Conservation (phyloP, 305 asterid species). For the Withania somnifera region DNA sequence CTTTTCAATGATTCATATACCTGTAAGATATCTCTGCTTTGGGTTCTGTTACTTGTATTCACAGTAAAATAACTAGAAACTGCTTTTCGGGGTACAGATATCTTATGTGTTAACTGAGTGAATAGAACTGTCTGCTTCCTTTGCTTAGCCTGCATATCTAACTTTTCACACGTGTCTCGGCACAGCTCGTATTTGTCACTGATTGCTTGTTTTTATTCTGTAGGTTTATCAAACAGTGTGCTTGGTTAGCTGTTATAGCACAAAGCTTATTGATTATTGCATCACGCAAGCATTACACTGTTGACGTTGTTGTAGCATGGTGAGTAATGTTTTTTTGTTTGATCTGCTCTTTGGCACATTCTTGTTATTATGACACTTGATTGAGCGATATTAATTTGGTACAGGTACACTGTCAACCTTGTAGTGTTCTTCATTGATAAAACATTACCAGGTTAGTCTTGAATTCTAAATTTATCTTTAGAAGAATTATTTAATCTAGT, state of each 20-base stretch:
- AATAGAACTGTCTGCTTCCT: neutral
- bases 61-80: neutral
- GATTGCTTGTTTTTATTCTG: constrained; percentile 4
- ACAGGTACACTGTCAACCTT: constrained; percentile 91
- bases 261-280: constrained; percentile 91
- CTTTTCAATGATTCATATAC: neutral
- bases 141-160: neutral
- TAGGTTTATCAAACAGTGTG: constrained; percentile 74
- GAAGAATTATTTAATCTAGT: neutral
- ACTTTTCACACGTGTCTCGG: neutral
- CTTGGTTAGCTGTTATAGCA: constrained; percentile 60
- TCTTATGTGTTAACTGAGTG: neutral
- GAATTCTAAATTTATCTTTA: neutral
- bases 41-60: neutral
- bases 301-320: constrained; percentile 93
- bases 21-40: neutral
- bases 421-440: constrained; percentile 85
- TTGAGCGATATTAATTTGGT: constrained; percentile 1
- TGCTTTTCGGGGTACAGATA: neutral
- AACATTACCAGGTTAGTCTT: constrained; percentile 55
- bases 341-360: neutral
- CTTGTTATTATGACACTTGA: neutral
- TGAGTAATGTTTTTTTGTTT: constrained; percentile 15
- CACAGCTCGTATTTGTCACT: neutral
- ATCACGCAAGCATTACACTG: constrained; percentile 88